Base-by-base conservation (phyloP, 2,329 filamentous ascomycete genomes). In the Macrophomina tecta region DNA sequence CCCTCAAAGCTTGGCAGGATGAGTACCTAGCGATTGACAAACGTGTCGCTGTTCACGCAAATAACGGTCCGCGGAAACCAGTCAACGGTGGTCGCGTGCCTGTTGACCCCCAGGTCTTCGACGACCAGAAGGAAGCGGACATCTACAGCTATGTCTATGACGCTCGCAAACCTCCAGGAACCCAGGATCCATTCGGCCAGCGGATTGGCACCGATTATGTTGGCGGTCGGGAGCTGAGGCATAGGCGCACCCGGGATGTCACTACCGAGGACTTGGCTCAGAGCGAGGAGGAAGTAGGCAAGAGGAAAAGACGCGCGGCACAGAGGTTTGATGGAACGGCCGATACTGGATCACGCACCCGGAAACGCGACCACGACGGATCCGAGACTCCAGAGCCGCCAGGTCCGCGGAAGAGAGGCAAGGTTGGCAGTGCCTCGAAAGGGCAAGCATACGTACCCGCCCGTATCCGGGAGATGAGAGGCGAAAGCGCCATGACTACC, bases 61-160 rank as follows among this genome's bases (percentile, higher is more conserved):
- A 67, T 68, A 70, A 49, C 73, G 78, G 40, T 75, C 82, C 84
- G 3, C 84, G 85, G 68, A 85, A 86, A 69, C 79, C 83, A 7
- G 81, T 80, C 36, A 82, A 82, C 66, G 82, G 82, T 23, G 82
- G 81, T 12, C 78, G 82, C 23, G 74, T 79, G 23, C 82, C 85
- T 11, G 72, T 82, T 32, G 77, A 81, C 12, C 76, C 78, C 5
- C 75, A 78, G n/a, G 73, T 86, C 2, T 88, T 82, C 68, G 86
- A 88, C 71, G 86, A 87, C 70, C 84, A 84, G 75, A 88, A 88
- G 70, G 87, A 89, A 76, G 83, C 87, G 1, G 83, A 84, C 67
- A 76, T 89, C 0, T 89, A 89, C 72, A 85, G 85, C 65, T 89
- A 88, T 73, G 82, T 80, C 40, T 86, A 86, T 72, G 85, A 86